Base-by-base conservation (phyloP, 805 yeast genomes). In the Kazachstania martiniae region DNA sequence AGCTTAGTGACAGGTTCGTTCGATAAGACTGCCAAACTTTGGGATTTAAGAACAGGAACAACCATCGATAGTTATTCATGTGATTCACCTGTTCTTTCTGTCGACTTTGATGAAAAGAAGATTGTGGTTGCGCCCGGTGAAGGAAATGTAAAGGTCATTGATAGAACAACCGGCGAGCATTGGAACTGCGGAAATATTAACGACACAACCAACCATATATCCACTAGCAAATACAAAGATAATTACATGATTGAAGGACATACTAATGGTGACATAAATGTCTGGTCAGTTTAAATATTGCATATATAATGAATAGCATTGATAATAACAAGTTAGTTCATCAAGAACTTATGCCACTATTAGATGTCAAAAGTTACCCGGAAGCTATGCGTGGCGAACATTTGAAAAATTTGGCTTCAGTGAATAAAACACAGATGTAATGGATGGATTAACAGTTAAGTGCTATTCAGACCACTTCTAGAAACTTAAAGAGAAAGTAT, bases 21-120 rank as follows among this genome's bases (percentile, higher is more conserved):
- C 5, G 87, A 79, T 47, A 57, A 77, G 31, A 70, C 77, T 12
- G 63, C 77, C 3, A 62, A 83, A 31, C 63, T 77, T 8, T 79
- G 86, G 86, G 89, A 79, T 51, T 54, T 79, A 24, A 61, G 87
- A 38, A 74, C 74, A 0, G 86, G 87, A 12, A 60, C 70, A 2
- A 63, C 76, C 8, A 52, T 66, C 22, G 77, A 74, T 40, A 73
- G 77, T 3, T 70, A 71, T 51, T 74, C 77, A 1, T 76, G 73
- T 42, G 74, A 72, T 28, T 50, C 65, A 1, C 70, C 78, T 3
- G 69, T 79, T 18, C 53, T 66, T 2, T 59, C 72, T 7, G 49
- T 79, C 28, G 74, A 72, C 39, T 74, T 79, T 49, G 86, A 78
- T 45, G 47, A 63, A 4, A 51, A 70, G 28, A 62, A 72, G 37